These are phyloP conservation scores for Phyllosticta paracitricarpa DNA, from an alignment of 2,329 filamentous ascomycete genomes.

Conservation along the genomic window DNA sequence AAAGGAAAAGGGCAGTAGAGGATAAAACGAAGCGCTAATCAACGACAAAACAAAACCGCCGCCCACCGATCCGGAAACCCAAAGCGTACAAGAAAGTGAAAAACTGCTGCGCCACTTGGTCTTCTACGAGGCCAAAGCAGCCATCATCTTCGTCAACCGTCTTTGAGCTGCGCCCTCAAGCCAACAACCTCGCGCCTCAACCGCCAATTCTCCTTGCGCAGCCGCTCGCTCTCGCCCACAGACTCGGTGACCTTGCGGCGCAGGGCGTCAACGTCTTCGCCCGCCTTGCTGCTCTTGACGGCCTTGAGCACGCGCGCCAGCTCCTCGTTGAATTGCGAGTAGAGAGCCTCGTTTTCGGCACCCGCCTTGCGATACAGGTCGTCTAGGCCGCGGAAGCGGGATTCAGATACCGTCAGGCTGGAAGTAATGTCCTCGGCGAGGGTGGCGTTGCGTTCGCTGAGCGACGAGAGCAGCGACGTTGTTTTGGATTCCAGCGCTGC, in stretches of 20 bases:
- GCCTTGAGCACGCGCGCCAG: conserved; percentile 60
- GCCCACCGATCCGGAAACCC: not conserved
- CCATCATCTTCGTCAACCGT: conserved; percentile 14
- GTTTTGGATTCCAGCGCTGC: conserved; percentile 50
- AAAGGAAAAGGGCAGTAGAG: not conserved
- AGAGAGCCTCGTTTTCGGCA: conserved; percentile 86
- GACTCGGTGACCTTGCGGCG: conserved; percentile 60
- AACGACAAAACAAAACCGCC: not conserved
- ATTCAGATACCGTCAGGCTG: conserved; percentile 63
- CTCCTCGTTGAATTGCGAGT: conserved; percentile 87
- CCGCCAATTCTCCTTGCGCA: conserved; percentile 78
- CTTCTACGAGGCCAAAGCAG: too few species aligned
- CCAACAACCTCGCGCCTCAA: conserved; percentile 75
- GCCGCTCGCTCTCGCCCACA: conserved; percentile 63
- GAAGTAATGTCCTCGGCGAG: conserved; percentile 63
- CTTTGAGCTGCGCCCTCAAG: conserved; percentile 40
- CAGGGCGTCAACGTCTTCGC: conserved; percentile 71
- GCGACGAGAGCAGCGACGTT: not conserved
- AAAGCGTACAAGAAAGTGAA: not conserved
- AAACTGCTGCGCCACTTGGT: not conserved
- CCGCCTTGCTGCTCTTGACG: conserved; percentile 56
- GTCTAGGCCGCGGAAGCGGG: conserved; percentile 71
- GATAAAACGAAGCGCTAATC: not conserved
- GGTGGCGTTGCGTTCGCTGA: conserved; percentile 24
- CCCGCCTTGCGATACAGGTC: conserved; percentile 80